Base-by-base conservation (phyloP, 495 filamentous ascomycete genomes). In the Glonium stellatum region DNA sequence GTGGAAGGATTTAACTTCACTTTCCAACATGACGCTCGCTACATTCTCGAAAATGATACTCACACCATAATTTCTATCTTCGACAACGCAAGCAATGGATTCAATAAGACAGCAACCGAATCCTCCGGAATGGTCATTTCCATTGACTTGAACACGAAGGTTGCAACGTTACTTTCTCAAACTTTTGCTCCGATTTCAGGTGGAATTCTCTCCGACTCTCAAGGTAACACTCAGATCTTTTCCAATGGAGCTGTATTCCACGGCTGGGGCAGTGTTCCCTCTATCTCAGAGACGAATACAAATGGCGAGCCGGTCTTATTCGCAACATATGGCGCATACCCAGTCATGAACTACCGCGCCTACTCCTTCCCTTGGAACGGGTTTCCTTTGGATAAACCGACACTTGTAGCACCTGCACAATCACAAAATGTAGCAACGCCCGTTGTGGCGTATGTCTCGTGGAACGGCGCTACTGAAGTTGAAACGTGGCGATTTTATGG, bases 381-480 rank as follows among this genome's bases (percentile, higher is more conserved):
- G 4, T 23, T 21, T 15, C 61, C 56, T 23, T 15, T 39, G 11
- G 23, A 23, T 21, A 39, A 37, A 19, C 55, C 54, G 18, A 23
- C 48, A 15, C 22, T 63, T 19, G 23, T 55, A 19, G 37, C 35
- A 34, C 59, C 9, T n/a, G 5, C 27, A 25, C 54, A 23, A 19
- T 0, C 6, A 22, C 25, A 46, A 46, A 53, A 35, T 19, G 18
- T 12, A 1, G 22, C 46, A 9, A 52, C 46, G 8, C 31, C 54
- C 9, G 1, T 57, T 21, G 22, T 31, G 22, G 41, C 41, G 6
- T 59, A 63, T 25, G 31, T 63, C 0, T 54, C 36, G 19, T 63
- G 61, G 61, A 63, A 63, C 42, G 61, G 61, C 6, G 61, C 34
- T 1, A 63, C 61, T 18, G 61, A 63, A 22, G 55, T 58, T 18